Evolutionary conservation across 192 early-diverging fungal genomes (phyloP), one percentile per base, ranked within the genome.

Genomic region (Chytriomyces sp.): DNA sequence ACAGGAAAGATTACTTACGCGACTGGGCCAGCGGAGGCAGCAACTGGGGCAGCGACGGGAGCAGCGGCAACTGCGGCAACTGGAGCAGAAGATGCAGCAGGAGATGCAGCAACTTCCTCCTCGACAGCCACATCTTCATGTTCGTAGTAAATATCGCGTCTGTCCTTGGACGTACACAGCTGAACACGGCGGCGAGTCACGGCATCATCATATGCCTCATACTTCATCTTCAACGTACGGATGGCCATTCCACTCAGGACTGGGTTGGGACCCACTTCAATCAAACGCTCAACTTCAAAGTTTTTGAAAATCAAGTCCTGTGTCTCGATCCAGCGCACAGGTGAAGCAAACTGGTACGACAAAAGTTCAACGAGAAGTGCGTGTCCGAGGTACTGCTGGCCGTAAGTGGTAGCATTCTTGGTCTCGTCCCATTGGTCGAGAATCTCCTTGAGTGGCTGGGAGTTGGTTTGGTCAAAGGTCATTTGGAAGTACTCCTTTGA

Each of bases 181-280:
- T 92, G 94, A n/a, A 91, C 89, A 82, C 96, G 94, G 77, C 92
- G 92, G 77, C 91, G 91, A 64, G 93, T 95, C 77, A 96, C 89
- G 43, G 96, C 96, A 75, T 95, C 94, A 79, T 98, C 96, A 69
- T 97, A 95, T 3, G 93, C 93, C 85, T 96, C 93, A 76, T 97
- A 98, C 89, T 98, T 98, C 88, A 95, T 90, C 89, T 95, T 96
- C 64, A 98, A 87, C 1, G 96, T 98, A 77, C 95, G 92, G 66
- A 87, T 85, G 47, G 95, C 95, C 96, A 98, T 98, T 68, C 95
- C 95, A 82, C 89, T 91, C 48, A 98, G 89, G 61, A 94, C 95
- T 24, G 95, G 94, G 79, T 82, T 86, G 26, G 97, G 93, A 43
- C 97, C 97, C 43, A 97, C 88, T 79, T 98, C 97, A 63, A 98